Percentiles rank a stretch among this genome's conserved stretches.
These are phyloP conservation scores for Xylaria flabelliformis DNA, from an alignment of 495 filamentous ascomycete species.

Conservation along the genomic window DNA sequence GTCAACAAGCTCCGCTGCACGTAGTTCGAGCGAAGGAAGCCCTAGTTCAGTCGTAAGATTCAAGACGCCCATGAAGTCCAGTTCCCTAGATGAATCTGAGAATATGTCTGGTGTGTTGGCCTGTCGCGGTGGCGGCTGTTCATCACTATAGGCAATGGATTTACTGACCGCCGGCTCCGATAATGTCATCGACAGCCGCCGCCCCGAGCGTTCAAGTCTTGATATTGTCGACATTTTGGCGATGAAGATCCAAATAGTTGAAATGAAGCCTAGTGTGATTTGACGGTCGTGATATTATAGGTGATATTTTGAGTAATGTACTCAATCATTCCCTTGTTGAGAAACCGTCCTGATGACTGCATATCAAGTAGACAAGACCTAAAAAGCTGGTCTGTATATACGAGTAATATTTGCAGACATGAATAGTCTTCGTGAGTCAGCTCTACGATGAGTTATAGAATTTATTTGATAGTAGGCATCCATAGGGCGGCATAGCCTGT, in stretches of 20 bases:
- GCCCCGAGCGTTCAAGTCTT: not conserved
- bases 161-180: not conserved
- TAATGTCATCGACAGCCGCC: not conserved
- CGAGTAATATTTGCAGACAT: not conserved
- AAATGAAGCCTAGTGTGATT: not conserved
- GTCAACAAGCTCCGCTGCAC: not conserved
- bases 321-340: not conserved
- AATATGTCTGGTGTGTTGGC: not conserved
- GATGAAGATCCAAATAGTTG: not conserved
- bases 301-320: not conserved
- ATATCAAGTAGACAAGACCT: not conserved
- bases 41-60: too few species aligned
- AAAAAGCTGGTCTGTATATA: not conserved
- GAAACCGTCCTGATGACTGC: not conserved
- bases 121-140: not conserved
- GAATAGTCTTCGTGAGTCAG: too few species aligned
- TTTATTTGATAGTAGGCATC: not conserved
- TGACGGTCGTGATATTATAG: not conserved
- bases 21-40: not conserved
- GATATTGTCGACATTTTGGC: not conserved
- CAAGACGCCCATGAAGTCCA: not conserved
- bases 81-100: not conserved
- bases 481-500: not conserved
- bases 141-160: not conserved
- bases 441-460: too few species aligned